Conservation (phyloP, 306 rosid genomes). For the Purshia tridentata region DNA sequence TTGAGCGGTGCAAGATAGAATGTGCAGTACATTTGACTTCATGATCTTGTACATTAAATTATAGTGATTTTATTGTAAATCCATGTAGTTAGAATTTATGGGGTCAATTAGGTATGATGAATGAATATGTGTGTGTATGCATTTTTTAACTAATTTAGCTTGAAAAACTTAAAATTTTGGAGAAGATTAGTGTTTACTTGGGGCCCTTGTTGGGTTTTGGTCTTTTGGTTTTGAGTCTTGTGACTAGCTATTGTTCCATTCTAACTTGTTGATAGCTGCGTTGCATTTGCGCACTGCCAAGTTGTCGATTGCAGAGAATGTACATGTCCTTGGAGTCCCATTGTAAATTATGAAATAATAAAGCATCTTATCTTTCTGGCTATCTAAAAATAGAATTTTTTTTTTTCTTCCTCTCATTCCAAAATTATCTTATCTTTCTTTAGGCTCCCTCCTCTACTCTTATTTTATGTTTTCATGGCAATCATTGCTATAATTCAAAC, state of each 20-base stretch:
- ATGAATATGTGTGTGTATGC: too few relatives aligned
- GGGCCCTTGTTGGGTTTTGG: background rate
- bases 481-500: too few relatives aligned
- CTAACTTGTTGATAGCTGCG: background rate
- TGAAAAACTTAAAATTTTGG: background rate
- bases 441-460: too few relatives aligned
- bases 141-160: too few relatives aligned
- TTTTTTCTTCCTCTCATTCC: background rate
- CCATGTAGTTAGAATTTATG: background rate
- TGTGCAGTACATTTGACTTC: slow-evolving; percentile 48
- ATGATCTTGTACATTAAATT: background rate
- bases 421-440: background rate
- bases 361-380: too few relatives aligned
- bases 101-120: background rate
- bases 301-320: background rate
- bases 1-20: slow-evolving; percentile 64
- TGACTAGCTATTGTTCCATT: background rate
- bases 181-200: background rate
- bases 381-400: background rate
- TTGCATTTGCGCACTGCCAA: background rate
- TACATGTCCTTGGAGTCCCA: background rate
- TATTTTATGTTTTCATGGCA: too few relatives aligned
- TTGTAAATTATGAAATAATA: background rate
- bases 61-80: background rate
- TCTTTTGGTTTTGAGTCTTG: too few relatives aligned